Percentiles rank a stretch among this genome's conserved stretches.
These are phyloP conservation scores for Clonostachys rosea DNA, from an alignment of 2,329 filamentous ascomycete species.

Conservation along the genomic window DNA sequence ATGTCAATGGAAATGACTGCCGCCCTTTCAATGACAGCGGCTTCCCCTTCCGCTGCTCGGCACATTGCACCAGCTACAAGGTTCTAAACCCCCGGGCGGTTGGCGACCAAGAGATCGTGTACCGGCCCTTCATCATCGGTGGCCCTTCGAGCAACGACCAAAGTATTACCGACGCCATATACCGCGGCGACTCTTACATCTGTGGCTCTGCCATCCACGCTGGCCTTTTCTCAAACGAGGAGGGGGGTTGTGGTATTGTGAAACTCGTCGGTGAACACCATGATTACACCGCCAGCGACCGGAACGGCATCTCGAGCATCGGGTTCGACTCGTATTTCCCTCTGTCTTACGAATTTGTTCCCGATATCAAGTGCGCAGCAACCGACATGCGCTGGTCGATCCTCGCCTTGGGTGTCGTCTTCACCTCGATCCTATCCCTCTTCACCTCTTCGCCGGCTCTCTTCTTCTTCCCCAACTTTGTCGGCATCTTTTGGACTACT, in stretches of 20 bases:
- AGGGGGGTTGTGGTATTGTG: conserved; percentile 80
- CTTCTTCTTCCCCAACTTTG: conserved; percentile 82
- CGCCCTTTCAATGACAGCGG: conserved; percentile 68
- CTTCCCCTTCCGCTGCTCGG: conserved; percentile 72
- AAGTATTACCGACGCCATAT: conserved; percentile 46
- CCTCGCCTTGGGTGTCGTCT: conserved; percentile 74
- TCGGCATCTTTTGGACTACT: conserved; percentile 83
- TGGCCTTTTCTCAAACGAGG: conserved; percentile 65
- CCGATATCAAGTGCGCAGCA: conserved; percentile 61
- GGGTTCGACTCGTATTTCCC: conserved; percentile 88
- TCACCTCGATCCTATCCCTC: conserved; percentile 72
- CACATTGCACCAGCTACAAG: conserved; percentile 61
- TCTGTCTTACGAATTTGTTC: conserved; percentile 74
- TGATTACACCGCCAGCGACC: conserved; percentile 57
- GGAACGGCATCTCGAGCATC: conserved; percentile 72
- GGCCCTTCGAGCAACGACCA: conserved; percentile 44
- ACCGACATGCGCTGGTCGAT: conserved; percentile 80
- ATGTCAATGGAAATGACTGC: conserved; percentile 69
- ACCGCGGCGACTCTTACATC: conserved; percentile 86
- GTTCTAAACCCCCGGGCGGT: conserved; percentile 72
- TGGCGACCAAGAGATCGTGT: conserved; percentile 62
- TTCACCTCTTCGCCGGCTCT: conserved; percentile 74
- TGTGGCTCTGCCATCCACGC: conserved; percentile 83
- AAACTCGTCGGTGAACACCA: conserved; percentile 64
- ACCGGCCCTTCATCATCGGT: conserved; percentile 64